phyloP scores from a whole-genome alignment of 495 filamentous ascomycete species.

The Annulohypoxylon stygium region DNA sequence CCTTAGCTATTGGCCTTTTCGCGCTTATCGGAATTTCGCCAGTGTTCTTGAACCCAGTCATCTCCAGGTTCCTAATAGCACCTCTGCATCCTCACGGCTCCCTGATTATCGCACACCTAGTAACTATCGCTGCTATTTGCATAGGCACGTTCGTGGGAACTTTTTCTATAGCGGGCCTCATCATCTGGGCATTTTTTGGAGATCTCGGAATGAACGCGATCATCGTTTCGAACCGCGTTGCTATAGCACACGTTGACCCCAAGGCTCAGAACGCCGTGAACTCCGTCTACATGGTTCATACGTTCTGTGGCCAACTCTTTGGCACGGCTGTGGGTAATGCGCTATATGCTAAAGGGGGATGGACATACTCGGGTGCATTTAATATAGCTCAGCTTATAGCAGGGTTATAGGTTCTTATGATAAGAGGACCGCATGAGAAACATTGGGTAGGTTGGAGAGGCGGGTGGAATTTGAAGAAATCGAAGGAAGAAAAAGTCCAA shows the following conservation, averaged over 20 bases:
- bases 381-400: constrained; percentile 71
- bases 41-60: constrained; percentile 70
- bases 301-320: constrained; percentile 78
- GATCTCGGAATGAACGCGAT: constrained; percentile 77
- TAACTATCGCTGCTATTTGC: constrained; percentile 67
- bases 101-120: constrained; percentile 66
- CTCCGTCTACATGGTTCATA: constrained; percentile 78
- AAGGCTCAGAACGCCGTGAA: constrained; percentile 78
- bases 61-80: constrained; percentile 72
- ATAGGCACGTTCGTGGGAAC: constrained; percentile 74
- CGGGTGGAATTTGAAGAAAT: constrained; percentile 59
- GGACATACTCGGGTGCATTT: constrained; percentile 71
- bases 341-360: constrained; percentile 74
- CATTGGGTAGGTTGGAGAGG: constrained; percentile 77
- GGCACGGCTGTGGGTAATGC: constrained; percentile 77
- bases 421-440: constrained; percentile 71
- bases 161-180: constrained; percentile 73
- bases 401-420: constrained; percentile 63
- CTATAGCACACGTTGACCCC: constrained; percentile 75
- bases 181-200: constrained; percentile 74
- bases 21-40: constrained; percentile 74
- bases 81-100: constrained; percentile 70
- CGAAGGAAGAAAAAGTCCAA: constrained; percentile 47
- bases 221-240: constrained; percentile 75
- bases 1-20: constrained; percentile 77